phyloP scores from a whole-genome alignment of 495 filamentous ascomycete genomes.

The Penicillium angulare region DNA sequence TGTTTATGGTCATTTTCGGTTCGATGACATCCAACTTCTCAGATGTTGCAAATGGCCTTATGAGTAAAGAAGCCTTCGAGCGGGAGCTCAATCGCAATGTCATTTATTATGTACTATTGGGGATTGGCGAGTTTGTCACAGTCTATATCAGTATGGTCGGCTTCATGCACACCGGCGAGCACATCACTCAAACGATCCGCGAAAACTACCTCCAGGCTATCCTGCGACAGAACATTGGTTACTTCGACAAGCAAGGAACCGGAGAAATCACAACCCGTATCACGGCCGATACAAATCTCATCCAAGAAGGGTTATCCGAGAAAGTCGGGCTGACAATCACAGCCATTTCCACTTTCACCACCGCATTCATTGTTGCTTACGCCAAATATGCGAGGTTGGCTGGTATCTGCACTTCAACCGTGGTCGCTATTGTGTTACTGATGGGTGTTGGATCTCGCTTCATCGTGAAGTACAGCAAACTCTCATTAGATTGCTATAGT shows the following conservation, averaged over 20 bases:
- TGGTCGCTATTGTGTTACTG: slow-evolving; percentile 67
- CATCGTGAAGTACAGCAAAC: slow-evolving; percentile 76
- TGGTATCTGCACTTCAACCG: slow-evolving; percentile 74
- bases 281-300: slow-evolving; percentile 83
- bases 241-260: slow-evolving; percentile 87
- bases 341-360: slow-evolving; percentile 74
- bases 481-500: slow-evolving; percentile 74
- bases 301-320: slow-evolving; percentile 87
- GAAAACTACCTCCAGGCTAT: slow-evolving; percentile 81
- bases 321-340: slow-evolving; percentile 76
- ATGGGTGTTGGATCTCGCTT: slow-evolving; percentile 73
- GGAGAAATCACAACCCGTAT: slow-evolving; percentile 93
- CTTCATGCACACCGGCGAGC: slow-evolving; percentile 93
- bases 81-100: slow-evolving; percentile 61
- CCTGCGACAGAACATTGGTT: slow-evolving; percentile 86
- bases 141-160: slow-evolving; percentile 81
- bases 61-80: slow-evolving; percentile 55
- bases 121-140: slow-evolving; percentile 77
- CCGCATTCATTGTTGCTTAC: slow-evolving; percentile 87
- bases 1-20: slow-evolving; percentile 85
- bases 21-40: slow-evolving; percentile 72
- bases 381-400: slow-evolving; percentile 83
- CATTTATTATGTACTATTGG: slow-evolving; percentile 89
- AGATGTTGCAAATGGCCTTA: slow-evolving; percentile 50
- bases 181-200: slow-evolving; percentile 80